Evolutionary conservation across 306 rosid species (phyloP).

Genomic region (Ormosia semicastrata): DNA sequence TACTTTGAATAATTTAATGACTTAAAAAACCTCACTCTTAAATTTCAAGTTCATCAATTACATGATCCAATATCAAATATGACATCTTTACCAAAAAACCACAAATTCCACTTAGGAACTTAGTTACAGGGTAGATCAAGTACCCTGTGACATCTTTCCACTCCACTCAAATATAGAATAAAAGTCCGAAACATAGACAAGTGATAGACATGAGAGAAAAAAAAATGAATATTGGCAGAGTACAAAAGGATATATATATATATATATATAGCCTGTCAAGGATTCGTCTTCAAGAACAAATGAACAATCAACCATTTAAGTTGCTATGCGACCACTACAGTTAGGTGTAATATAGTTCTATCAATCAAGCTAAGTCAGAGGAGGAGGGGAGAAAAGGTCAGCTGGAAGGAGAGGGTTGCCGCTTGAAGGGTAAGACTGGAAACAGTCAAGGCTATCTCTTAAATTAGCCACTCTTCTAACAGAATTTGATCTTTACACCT

Average conservation of each 20-base stretch:
- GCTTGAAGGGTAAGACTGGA: background rate
- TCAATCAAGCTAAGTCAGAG: constrained; percentile 4
- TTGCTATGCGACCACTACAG: background rate
- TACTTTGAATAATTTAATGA: background rate
- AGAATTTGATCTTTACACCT: background rate
- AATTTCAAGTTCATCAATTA: background rate
- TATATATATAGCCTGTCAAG: background rate
- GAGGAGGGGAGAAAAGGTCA: background rate
- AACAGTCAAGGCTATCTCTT: background rate
- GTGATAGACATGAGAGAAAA: background rate
- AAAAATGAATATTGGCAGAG: background rate
- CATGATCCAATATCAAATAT: background rate
- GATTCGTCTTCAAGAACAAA: background rate
- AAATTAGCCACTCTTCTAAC: background rate
- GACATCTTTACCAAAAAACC: background rate
- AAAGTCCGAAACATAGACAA: background rate
- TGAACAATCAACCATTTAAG: background rate
- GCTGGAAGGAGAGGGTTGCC: background rate
- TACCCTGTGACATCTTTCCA: background rate
- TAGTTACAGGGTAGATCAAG: background rate
- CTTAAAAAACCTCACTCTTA: background rate
- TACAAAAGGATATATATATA: background rate
- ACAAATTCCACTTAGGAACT: background rate
- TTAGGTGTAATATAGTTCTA: background rate
- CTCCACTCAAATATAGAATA: background rate